phyloP scores from a whole-genome alignment of 1,139 yeast genomes.

The Lodderomyces jiufengensis region DNA sequence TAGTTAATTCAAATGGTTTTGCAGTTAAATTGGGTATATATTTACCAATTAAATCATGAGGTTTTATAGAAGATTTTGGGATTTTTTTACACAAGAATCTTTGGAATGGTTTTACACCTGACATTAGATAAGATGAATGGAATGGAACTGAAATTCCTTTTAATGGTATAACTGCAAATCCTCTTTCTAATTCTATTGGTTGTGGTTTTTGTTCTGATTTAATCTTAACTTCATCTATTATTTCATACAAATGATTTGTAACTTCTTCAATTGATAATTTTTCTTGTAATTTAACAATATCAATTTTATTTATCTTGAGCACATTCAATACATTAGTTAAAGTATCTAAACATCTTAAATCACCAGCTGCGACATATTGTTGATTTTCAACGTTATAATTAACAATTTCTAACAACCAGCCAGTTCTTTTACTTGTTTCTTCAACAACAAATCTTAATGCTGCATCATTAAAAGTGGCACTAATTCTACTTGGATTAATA shows the following conservation, averaged over 20 bases:
- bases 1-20: slow-evolving; percentile 90
- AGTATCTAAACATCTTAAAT: slow-evolving; percentile 89
- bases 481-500: slow-evolving; percentile 91
- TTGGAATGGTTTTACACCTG: slow-evolving; percentile 99
- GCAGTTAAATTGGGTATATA: slow-evolving; percentile 99
- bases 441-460: slow-evolving; percentile 95
- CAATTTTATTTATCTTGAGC: slow-evolving; percentile 88
- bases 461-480: slow-evolving; percentile 83
- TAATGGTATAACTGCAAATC: slow-evolving; percentile 96
- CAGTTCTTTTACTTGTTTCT: slow-evolving; percentile 75
- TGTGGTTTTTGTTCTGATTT: slow-evolving; percentile 84
- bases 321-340: slow-evolving; percentile 90
- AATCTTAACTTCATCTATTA: slow-evolving; percentile 78
- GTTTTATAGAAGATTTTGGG: slow-evolving; percentile 91
- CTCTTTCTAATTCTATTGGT: slow-evolving; percentile 96
- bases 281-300: slow-evolving; percentile 82
- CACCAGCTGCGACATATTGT: slow-evolving; percentile 99
- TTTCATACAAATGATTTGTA: slow-evolving; percentile 80
- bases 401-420: slow-evolving; percentile 96
- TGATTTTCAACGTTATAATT: slow-evolving; percentile 97
- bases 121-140: slow-evolving; percentile 96
- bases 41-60: slow-evolving; percentile 87
- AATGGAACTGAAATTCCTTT: slow-evolving; percentile 98
- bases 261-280: slow-evolving; percentile 83
- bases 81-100: slow-evolving; percentile 95